These are phyloP conservation scores for Albifimbria verrucaria DNA, from an alignment of 2,329 filamentous ascomycete genomes.

Conservation along the genomic window DNA sequence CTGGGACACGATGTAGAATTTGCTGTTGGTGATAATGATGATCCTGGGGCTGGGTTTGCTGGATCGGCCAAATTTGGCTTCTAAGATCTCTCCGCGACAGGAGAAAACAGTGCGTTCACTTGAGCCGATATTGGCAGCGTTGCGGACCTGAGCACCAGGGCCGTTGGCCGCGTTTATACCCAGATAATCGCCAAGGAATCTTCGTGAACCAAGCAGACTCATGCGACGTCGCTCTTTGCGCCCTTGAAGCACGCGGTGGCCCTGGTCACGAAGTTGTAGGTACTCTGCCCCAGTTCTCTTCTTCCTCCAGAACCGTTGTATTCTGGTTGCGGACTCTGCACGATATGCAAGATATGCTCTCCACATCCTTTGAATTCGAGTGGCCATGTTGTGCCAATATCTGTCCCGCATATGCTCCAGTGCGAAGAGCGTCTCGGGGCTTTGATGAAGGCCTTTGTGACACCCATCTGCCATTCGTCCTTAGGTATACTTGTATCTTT, in stretches of 20 bases:
- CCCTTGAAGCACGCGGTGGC: conserved; percentile 75
- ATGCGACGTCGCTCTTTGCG: conserved; percentile 89
- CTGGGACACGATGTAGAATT: conserved; percentile 87
- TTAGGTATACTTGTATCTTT: conserved; percentile 94
- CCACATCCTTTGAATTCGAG: conserved; percentile 95
- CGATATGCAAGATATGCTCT: conserved; percentile 92
- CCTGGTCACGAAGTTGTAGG: conserved; percentile 81
- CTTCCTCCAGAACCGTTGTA: conserved; percentile 93
- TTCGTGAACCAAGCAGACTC: conserved; percentile 84
- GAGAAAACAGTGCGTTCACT: conserved; percentile 84
- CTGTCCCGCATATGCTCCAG: conserved; percentile 96
- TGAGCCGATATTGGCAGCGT: conserved; percentile 64
- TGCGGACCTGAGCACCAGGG: conserved; percentile 76
- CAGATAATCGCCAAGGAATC: conserved; percentile 93
- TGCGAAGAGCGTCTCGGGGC: conserved; percentile 96
- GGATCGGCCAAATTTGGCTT: conserved; percentile 93
- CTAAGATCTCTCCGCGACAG: conserved; percentile 82
- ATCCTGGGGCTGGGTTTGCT: conserved; percentile 89
- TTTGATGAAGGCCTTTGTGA: conserved; percentile 97
- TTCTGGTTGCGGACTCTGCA: conserved; percentile 86
- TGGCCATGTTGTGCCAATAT: conserved; percentile 99
- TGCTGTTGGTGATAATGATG: conserved; percentile 78
- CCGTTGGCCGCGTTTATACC: conserved; percentile 79
- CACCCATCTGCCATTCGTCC: conserved; percentile 96
- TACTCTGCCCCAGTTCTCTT: conserved; percentile 89